Conservation (phyloP, 2,329 filamentous ascomycete species). For the Macroventuria anomochaeta region DNA sequence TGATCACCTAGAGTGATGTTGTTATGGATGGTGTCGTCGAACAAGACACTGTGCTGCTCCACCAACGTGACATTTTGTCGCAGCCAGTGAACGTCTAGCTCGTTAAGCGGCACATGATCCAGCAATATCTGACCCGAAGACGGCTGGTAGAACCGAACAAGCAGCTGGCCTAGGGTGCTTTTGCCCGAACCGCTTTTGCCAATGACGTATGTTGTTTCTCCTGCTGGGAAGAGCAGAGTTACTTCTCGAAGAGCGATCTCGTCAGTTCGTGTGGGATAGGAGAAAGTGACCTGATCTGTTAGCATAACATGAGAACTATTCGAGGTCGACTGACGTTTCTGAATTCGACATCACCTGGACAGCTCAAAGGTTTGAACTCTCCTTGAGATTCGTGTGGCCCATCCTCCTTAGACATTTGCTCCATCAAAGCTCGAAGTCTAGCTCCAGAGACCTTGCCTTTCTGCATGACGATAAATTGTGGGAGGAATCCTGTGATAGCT, state of each 20-base stretch:
- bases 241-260: slow-evolving; percentile 66
- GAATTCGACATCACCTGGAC: slow-evolving; percentile 72
- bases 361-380: slow-evolving; percentile 47
- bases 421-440: slow-evolving; percentile 60
- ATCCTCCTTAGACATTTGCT: slow-evolving; percentile 41
- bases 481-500: slow-evolving; percentile 74
- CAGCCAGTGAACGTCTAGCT: slow-evolving; percentile 73
- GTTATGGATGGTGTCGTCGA: slow-evolving; percentile 77
- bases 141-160: slow-evolving; percentile 78
- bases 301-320: neutral
- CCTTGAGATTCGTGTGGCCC: slow-evolving; percentile 22
- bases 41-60: slow-evolving; percentile 81
- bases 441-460: slow-evolving; percentile 79
- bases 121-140: slow-evolving; percentile 69
- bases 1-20: slow-evolving; percentile 79
- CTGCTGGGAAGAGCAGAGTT: slow-evolving; percentile 73
- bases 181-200: slow-evolving; percentile 91
- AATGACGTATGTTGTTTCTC: slow-evolving; percentile 79
- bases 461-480: slow-evolving; percentile 76
- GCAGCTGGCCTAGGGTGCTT: slow-evolving; percentile 81
- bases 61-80: slow-evolving; percentile 79
- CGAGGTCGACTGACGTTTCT: slow-evolving; percentile 62
- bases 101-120: slow-evolving; percentile 68
- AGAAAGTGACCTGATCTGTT: slow-evolving; percentile 71
- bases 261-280: slow-evolving; percentile 75